phyloP scores from a whole-genome alignment of 257 asterid species.

The Oldenlandia corymbosa region DNA sequence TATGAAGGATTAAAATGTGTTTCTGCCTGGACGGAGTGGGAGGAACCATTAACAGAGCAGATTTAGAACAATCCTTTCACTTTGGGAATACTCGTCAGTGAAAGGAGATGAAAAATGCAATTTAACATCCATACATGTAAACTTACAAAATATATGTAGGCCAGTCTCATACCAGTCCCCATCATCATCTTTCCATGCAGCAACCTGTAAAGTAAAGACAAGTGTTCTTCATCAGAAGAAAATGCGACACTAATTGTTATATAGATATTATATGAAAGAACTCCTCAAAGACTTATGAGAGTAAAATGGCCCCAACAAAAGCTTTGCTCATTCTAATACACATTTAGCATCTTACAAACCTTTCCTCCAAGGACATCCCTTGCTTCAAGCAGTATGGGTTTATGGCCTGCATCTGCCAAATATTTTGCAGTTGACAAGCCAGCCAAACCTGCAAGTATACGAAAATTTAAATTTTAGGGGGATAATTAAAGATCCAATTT shows the following conservation, averaged over 20 bases:
- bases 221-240: constrained; percentile 20
- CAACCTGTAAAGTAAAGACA: constrained; percentile 47
- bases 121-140: constrained; percentile 1
- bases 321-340: not conserved
- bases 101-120: not conserved
- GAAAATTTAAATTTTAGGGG: constrained; percentile 9
- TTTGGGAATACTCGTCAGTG: not conserved
- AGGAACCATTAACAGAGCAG: not conserved
- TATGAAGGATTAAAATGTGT: not conserved
- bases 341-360: constrained; percentile 31
- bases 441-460: constrained; percentile 64
- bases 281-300: not conserved
- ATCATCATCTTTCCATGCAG: constrained; percentile 96
- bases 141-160: constrained; percentile 92
- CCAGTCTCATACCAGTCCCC: constrained; percentile 99
- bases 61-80: constrained; percentile 9
- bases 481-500: not conserved
- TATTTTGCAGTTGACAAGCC: constrained; percentile 95
- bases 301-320: not conserved
- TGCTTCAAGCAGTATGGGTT: constrained; percentile 83
- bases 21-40: not conserved
- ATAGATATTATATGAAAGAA: not conserved
- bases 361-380: constrained; percentile 97
- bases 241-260: not conserved
- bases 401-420: constrained; percentile 98